These are phyloP conservation scores for Diplodia mutila DNA, from an alignment of 2,329 filamentous ascomycete species.

Conservation along the genomic window DNA sequence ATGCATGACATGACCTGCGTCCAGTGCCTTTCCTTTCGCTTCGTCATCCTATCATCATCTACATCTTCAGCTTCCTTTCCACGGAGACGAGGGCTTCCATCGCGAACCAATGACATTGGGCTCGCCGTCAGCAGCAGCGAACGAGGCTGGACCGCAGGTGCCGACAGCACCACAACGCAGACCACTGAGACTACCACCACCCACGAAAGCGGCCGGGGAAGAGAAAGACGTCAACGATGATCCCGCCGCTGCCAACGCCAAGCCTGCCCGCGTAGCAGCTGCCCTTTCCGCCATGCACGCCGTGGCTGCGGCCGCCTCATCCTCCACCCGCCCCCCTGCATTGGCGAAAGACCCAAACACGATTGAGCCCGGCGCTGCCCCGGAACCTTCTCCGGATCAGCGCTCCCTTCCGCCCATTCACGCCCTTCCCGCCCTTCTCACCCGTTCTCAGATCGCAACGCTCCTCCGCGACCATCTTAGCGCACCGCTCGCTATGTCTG, in stretches of 20 bases:
- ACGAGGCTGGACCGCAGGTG: too few species aligned
- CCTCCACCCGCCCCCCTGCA: background rate
- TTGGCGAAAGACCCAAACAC: background rate
- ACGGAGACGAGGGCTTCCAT: background rate
- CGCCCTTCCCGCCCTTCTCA: background rate
- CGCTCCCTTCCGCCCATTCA: background rate
- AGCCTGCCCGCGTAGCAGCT: background rate
- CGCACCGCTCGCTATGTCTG: constrained; percentile 23
- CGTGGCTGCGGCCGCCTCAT: background rate
- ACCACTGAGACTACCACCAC: constrained; percentile 7
- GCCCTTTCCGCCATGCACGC: constrained; percentile 4
- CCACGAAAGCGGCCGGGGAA: background rate
- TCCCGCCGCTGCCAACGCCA: background rate
- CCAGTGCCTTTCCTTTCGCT: background rate
- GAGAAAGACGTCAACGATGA: background rate
- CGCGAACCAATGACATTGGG: background rate
- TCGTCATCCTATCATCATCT: background rate
- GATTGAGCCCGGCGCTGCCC: background rate
- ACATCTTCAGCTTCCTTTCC: background rate
- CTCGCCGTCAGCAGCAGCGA: background rate
- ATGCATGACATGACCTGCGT: background rate
- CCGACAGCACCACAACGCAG: background rate
- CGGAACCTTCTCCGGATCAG: background rate
- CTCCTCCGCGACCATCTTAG: constrained; percentile 30
- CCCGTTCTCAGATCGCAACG: constrained; percentile 2